A percentile compares a stretch with the other conserved stretches of the same genome.
Conservation (phyloP, 1,284 basidiomycete genomes). For the Phaffia rhodozyma region DNA sequence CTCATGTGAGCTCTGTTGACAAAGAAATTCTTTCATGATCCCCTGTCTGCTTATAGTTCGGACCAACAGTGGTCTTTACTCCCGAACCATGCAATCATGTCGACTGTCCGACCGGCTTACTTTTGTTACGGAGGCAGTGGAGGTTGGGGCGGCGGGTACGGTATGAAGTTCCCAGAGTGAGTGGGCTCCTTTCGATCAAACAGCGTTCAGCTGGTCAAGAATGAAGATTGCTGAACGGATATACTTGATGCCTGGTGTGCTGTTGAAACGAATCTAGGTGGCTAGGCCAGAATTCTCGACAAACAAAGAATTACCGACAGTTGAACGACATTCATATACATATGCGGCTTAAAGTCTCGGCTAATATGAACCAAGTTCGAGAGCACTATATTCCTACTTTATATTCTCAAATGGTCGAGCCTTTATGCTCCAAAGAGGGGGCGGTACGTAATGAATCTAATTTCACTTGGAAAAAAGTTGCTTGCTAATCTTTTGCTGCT, state of each 20-base stretch:
- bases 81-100: slow-evolving; percentile 84
- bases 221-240: neutral
- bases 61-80: slow-evolving; percentile 95
- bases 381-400: slow-evolving; percentile 81
- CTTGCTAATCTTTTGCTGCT: neutral
- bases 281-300: slow-evolving; percentile 95
- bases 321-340: slow-evolving; percentile 84
- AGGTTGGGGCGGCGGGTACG: slow-evolving; percentile 54
- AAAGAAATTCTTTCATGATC: neutral
- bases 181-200: slow-evolving; percentile 26
- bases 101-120: slow-evolving; percentile 73
- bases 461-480: neutral
- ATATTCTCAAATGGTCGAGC: slow-evolving; percentile 64
- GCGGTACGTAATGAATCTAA: slow-evolving; percentile 25
- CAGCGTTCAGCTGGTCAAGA: no score
- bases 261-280: slow-evolving; percentile 45
- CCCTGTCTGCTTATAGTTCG: slow-evolving; percentile 40
- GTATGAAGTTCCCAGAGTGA: slow-evolving; percentile 69
- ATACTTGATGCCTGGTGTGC: slow-evolving; percentile 9
- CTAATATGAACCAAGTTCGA: slow-evolving; percentile 75
- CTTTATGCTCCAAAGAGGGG: slow-evolving; percentile 53
- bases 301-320: slow-evolving; percentile 64
- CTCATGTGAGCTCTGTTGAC: neutral
- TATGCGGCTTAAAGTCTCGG: slow-evolving; percentile 87
- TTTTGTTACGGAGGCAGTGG: slow-evolving; percentile 60